phyloP scores from a whole-genome alignment of 176 grass and related monocot genomes.

The Pharus latifolius region DNA sequence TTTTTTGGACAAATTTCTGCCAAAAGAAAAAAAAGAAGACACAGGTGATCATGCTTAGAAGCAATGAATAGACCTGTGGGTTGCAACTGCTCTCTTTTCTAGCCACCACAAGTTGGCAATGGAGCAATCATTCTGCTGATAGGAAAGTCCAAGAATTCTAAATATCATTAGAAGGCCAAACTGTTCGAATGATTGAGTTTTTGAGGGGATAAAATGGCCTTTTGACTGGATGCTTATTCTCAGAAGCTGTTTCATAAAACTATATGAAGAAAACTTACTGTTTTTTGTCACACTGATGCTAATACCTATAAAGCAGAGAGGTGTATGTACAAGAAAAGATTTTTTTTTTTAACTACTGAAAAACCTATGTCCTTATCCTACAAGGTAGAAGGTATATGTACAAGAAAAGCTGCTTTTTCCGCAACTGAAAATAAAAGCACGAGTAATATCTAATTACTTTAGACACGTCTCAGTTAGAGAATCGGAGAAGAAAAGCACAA shows the following conservation, averaged over 20 bases:
- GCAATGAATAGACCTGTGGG: constrained; percentile 12
- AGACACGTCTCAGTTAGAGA: too few species aligned
- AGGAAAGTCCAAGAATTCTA: neutral
- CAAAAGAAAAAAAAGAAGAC: neutral
- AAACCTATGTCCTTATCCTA: neutral
- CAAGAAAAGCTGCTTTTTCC: neutral
- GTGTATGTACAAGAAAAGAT: neutral
- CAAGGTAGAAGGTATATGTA: neutral
- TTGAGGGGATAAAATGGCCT: constrained; percentile 4
- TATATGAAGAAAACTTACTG: neutral
- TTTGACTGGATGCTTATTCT: neutral
- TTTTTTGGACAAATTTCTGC: neutral
- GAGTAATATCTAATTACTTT: too few species aligned
- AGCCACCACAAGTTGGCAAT: constrained; percentile 10
- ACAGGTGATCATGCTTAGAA: constrained; percentile 7
- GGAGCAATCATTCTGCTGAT: neutral
- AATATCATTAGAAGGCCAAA: constrained; percentile 1
- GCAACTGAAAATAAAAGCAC: neutral
- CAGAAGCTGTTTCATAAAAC: constrained; percentile 1
- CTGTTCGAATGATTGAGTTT: constrained; percentile 8
- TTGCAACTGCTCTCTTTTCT: constrained; percentile 22
- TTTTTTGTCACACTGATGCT: neutral
- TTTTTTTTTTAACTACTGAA: neutral
- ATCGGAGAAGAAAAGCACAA: too few species aligned
- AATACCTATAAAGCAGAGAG: neutral